Base-by-base conservation (phyloP, 176 grass and related monocot species). In the Aegilops tauschii region DNA sequence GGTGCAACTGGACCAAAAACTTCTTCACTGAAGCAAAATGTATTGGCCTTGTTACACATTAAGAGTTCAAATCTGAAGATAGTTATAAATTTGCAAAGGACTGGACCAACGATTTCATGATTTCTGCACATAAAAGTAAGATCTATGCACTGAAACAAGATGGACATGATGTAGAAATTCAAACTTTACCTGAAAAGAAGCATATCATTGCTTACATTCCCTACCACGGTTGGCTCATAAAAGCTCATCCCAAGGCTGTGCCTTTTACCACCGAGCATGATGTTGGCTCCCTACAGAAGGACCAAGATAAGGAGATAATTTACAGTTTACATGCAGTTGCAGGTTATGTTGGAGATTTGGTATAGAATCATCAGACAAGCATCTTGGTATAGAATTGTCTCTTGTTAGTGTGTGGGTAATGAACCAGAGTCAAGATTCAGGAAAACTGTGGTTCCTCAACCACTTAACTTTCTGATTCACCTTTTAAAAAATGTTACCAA, bases 1-100 rank as follows among this genome's bases (percentile, higher is more conserved):
- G 94, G 92, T 90, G 97, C 97, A 88, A 99, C 97, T 84, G 94
- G 97, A 59, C 97, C 97, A 74, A 99, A 99, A 32, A 94, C 94
- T 90, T 99, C 97, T 88, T 99, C 94, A 72, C 94, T 99, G 88
- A 52, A 83, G 68, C 31, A 66, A 92, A 89, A 83, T 54, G 21
- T 83, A 27, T 77, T 78, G 49, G 11, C 69, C 66, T 69, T 36
- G 8, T 69, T 32, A 69, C 30, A 69, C 28, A 68, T 68, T 3
- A 68, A 68, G 65, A 68, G 20, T 59, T 8, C 7, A 77, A 61
- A 73, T 39, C 58, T 11, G 35, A 75, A 83, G 13, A 67, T 25
- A 65, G 34, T 59, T 75, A 58, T 42, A 27, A 85, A 69, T 44
- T 44, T 67, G 56, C 37, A 32, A 82, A 80, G 75, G 5, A 59